Evolutionary conservation across 495 filamentous ascomycete species (phyloP).

Genomic region (Gamarada debralockiae): DNA sequence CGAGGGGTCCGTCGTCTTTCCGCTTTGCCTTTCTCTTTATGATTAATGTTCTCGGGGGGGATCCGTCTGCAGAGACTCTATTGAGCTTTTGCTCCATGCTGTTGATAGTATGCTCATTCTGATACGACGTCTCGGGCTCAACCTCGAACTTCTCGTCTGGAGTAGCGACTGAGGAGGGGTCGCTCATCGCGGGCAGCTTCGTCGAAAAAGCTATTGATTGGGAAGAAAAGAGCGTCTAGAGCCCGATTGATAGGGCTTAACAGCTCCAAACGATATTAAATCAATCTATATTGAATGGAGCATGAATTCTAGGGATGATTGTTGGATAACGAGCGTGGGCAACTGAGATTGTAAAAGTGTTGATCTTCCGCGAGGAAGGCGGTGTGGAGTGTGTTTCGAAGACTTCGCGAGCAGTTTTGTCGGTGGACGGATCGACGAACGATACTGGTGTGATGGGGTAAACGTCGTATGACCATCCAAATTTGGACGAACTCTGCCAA

Average conservation of each 20-base stretch:
- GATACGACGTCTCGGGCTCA: slow-evolving; percentile 6
- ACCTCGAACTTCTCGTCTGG: background rate
- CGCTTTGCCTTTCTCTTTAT: slow-evolving; percentile 18
- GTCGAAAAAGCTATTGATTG: background rate
- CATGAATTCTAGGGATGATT: slow-evolving; percentile 12
- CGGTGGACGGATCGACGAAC: background rate
- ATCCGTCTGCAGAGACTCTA: background rate
- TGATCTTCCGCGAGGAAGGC: background rate
- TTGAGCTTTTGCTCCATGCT: slow-evolving; percentile 4
- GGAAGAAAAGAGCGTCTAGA: background rate
- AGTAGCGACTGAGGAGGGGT: slow-evolving; percentile 13
- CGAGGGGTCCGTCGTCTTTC: slow-evolving; percentile 26
- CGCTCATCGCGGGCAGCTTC: slow-evolving; percentile 10
- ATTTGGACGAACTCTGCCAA: no score
- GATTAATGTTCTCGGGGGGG: background rate
- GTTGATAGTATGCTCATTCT: slow-evolving; percentile 5
- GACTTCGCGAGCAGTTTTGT: background rate
- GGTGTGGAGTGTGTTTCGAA: background rate
- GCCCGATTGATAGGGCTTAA: slow-evolving; percentile 13
- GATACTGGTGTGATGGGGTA: no score
- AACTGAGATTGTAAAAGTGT: background rate
- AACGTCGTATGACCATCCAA: no score
- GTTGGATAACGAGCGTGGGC: slow-evolving; percentile 9
- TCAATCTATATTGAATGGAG: slow-evolving; percentile 1
- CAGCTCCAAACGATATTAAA: slow-evolving; percentile 11